phyloP scores from a whole-genome alignment of 2,329 filamentous ascomycete species.

The Hypoxylon rubiginosum region DNA sequence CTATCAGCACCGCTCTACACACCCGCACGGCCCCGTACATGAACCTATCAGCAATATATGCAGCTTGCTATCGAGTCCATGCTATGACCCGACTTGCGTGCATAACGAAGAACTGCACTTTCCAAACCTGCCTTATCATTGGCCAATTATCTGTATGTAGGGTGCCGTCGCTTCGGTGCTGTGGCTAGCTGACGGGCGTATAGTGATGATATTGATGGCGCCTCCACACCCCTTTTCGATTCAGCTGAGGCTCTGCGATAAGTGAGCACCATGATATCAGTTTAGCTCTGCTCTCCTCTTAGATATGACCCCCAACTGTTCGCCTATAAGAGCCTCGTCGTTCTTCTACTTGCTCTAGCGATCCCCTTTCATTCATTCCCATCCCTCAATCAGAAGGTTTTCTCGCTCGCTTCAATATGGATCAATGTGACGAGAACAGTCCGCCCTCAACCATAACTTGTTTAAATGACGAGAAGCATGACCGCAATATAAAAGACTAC shows the following conservation, averaged over 20 bases:
- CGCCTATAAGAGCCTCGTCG: neutral
- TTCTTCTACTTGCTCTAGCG: neutral
- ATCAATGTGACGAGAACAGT: neutral
- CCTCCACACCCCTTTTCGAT: neutral
- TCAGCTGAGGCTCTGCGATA: constrained; percentile 3
- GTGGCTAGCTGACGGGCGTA: neutral
- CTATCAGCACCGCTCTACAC: neutral
- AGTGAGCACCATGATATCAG: neutral
- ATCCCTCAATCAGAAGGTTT: too few species aligned
- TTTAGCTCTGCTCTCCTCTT: neutral
- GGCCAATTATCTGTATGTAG: neutral
- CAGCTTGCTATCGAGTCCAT: neutral
- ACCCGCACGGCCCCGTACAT: neutral
- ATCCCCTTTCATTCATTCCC: neutral
- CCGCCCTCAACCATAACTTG: constrained; percentile 18
- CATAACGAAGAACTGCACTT: neutral
- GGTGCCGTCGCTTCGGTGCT: neutral
- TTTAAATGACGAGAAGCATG: constrained; percentile 38
- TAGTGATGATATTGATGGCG: neutral
- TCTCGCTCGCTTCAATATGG: neutral
- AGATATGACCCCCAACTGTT: neutral
- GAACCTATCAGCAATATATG: neutral
- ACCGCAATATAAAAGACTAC: constrained; percentile 41
- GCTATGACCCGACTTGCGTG: neutral
- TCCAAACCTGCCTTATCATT: neutral